Conservation (phyloP, 2,329 filamentous ascomycete genomes). For the Penicillium sp. region DNA sequence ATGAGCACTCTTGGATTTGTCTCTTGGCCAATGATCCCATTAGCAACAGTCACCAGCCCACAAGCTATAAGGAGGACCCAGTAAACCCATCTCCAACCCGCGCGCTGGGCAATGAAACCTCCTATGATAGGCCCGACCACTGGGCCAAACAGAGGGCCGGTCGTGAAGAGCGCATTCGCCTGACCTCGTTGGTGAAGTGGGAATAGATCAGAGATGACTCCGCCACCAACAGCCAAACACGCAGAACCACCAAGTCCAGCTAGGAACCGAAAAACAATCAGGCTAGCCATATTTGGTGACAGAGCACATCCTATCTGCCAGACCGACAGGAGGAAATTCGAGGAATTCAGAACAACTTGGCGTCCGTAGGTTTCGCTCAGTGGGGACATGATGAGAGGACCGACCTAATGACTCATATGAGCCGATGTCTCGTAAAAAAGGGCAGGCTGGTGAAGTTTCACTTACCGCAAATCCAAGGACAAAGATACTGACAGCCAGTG, state of each 20-base stretch:
- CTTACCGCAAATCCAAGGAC: too few relatives aligned
- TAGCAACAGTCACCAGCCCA: not conserved
- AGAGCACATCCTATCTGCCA: constrained; percentile 63
- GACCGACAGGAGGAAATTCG: constrained; percentile 57
- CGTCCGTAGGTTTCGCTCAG: constrained; percentile 64
- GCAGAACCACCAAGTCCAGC: not conserved
- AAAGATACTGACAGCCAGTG: too few relatives aligned
- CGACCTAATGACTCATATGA: constrained; percentile 34
- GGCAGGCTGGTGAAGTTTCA: too few relatives aligned
- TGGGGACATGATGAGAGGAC: constrained; percentile 64
- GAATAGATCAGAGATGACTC: constrained; percentile 18
- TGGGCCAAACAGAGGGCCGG: constrained; percentile 53
- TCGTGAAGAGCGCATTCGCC: constrained; percentile 48
- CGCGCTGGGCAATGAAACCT: constrained; percentile 30
- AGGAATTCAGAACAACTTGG: constrained; percentile 60
- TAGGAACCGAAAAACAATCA: constrained; percentile 4
- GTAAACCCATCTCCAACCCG: constrained; percentile 58
- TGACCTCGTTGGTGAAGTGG: constrained; percentile 46
- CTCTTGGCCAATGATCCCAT: not conserved
- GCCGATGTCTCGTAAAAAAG: too few relatives aligned
- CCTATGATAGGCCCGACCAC: constrained; percentile 49
- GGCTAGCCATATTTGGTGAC: constrained; percentile 45
- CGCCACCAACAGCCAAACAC: constrained; percentile 52
- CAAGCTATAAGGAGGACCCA: constrained; percentile 60
- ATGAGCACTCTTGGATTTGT: not conserved